Conservation (phyloP, 169 alveolate species). For the Neospora caninum region DNA sequence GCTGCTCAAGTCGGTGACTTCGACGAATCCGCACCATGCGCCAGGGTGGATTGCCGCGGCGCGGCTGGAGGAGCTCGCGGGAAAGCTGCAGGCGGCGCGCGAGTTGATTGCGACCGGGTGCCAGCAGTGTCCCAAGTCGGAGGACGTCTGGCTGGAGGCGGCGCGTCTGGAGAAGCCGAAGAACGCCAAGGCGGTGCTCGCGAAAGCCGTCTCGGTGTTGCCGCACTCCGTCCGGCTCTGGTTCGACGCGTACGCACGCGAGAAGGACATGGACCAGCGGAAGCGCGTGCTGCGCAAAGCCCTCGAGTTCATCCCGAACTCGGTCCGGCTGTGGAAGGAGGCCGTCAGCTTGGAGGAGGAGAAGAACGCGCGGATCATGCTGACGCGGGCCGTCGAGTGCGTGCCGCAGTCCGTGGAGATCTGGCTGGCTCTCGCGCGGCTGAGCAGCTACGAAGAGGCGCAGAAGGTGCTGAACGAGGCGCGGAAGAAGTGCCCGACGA, state of each 20-base stretch:
- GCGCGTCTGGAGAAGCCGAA: slow-evolving; percentile 96
- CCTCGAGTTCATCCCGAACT: slow-evolving; percentile 95
- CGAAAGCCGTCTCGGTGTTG: slow-evolving; percentile 78
- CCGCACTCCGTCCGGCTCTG: slow-evolving; percentile 94
- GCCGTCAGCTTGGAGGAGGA: slow-evolving; percentile 94
- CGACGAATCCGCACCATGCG: slow-evolving; percentile 96
- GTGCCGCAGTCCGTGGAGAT: slow-evolving; percentile 96
- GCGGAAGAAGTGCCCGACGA: slow-evolving; percentile 95
- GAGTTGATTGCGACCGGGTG: slow-evolving; percentile 96
- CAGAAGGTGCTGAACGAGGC: slow-evolving; percentile 97
- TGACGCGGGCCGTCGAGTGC: slow-evolving; percentile 98
- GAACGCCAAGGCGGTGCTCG: slow-evolving; percentile 93
- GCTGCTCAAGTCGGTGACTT: slow-evolving; percentile 78
- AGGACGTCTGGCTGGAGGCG: slow-evolving; percentile 99
- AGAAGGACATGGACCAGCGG: slow-evolving; percentile 87
- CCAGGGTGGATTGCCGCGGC: slow-evolving; percentile 99
- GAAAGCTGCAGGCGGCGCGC: slow-evolving; percentile 94
- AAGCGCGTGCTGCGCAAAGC: slow-evolving; percentile 93
- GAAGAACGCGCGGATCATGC: slow-evolving; percentile 92
- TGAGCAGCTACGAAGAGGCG: slow-evolving; percentile 96
- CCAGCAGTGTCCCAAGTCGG: slow-evolving; percentile 94
- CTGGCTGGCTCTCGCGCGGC: slow-evolving; percentile 98
- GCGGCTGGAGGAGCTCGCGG: slow-evolving; percentile 97
- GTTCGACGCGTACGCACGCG: slow-evolving; percentile 95
- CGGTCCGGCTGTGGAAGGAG: slow-evolving; percentile 98